These are phyloP conservation scores for Cephaloascus albidus DNA, from an alignment of 805 yeast genomes.

Conservation along the genomic window DNA sequence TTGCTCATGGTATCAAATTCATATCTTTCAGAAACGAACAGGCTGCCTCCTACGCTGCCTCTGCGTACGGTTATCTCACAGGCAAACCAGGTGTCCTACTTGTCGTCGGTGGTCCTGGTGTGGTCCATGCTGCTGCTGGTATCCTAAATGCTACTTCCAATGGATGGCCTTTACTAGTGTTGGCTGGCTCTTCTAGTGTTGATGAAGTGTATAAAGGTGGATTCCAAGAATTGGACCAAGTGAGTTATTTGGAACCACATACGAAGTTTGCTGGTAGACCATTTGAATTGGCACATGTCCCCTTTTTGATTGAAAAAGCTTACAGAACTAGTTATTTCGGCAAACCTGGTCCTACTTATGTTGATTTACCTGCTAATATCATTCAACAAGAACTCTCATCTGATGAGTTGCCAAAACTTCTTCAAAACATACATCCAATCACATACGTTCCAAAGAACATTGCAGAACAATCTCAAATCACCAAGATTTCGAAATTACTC, in stretches of 20 bases:
- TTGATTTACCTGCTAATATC: conserved; percentile 57
- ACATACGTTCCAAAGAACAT: conserved; percentile 16
- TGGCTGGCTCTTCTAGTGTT: conserved; percentile 53
- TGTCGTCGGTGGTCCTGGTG: conserved; percentile 73
- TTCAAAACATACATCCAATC: background rate
- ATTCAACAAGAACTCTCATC: conserved; percentile 25
- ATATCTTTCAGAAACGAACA: conserved; percentile 63
- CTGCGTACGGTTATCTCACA: conserved; percentile 58
- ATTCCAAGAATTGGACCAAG: conserved; percentile 65
- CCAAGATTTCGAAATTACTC: conserved; percentile 21
- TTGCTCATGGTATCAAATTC: conserved; percentile 44
- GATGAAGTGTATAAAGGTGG: conserved; percentile 48
- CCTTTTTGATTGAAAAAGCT: conserved; percentile 33
- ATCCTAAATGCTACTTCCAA: conserved; percentile 52
- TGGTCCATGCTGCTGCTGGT: conserved; percentile 61
- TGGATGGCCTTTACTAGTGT: conserved; percentile 54
- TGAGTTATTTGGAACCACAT: conserved; percentile 35
- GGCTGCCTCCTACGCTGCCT: conserved; percentile 69
- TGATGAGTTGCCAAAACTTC: no score
- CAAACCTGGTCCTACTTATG: conserved; percentile 50
- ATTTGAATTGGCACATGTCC: conserved; percentile 18
- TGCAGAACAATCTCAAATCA: conserved; percentile 25
- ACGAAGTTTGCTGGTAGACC: conserved; percentile 45
- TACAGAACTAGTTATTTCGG: conserved; percentile 36
- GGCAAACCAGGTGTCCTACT: conserved; percentile 57